phyloP scores from a whole-genome alignment of 192 early-diverging fungal species.

The Podochytrium sp. region DNA sequence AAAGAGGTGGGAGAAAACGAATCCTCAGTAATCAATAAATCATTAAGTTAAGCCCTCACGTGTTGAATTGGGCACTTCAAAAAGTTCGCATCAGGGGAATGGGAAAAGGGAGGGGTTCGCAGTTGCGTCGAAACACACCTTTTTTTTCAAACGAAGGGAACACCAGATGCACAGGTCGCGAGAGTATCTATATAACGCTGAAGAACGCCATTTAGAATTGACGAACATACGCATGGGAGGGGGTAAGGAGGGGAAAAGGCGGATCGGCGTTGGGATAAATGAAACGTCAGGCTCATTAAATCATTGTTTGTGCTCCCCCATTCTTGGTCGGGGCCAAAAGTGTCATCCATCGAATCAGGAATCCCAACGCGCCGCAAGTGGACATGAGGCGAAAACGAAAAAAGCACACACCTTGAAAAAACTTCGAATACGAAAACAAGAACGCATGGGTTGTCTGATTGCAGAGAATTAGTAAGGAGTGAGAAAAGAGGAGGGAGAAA shows the following conservation, averaged over 20 bases:
- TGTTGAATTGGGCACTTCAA: no score
- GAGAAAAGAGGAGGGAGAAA: neutral
- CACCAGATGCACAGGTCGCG: no score
- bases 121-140: no score
- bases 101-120: no score
- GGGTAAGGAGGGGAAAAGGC: no score
- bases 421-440: neutral
- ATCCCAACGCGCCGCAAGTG: no score
- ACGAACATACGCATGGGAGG: no score
- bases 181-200: no score
- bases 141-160: no score
- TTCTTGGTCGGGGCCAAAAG: neutral
- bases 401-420: neutral
- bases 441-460: neutral
- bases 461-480: neutral
- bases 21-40: conserved; percentile 8
- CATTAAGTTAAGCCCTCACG: neutral
- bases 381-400: no score
- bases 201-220: no score
- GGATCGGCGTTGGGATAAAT: no score
- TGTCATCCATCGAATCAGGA: conserved; percentile 15
- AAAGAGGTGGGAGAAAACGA: neutral
- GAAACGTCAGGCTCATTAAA: conserved; percentile 37
- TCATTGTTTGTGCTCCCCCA: conserved; percentile 10
- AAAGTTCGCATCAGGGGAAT: neutral